Percentiles rank a stretch among this genome's conserved stretches.
phyloP scores from a whole-genome alignment of 1,284 basidiomycete species.

The Naganishia liquefaciens region DNA sequence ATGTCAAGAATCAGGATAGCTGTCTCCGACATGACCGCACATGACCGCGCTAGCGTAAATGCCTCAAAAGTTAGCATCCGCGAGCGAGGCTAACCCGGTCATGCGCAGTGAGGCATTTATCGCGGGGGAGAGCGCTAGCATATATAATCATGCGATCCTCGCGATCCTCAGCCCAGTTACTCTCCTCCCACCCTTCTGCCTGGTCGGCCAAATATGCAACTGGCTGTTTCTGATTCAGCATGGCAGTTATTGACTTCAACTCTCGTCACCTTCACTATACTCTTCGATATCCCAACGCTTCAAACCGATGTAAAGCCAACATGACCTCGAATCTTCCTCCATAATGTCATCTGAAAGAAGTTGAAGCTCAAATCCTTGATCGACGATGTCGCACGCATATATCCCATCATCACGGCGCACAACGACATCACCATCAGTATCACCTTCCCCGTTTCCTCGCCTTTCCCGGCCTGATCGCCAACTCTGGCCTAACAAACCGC shows the following conservation, averaged over 20 bases:
- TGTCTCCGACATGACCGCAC: too few relatives aligned
- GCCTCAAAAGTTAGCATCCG: slow-evolving; percentile 8
- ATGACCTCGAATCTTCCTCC: too few relatives aligned
- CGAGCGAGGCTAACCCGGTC: slow-evolving; percentile 1
- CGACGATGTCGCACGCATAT: neutral
- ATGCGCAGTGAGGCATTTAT: neutral
- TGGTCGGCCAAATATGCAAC: neutral
- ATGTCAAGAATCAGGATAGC: too few relatives aligned
- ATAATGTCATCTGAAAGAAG: too few relatives aligned
- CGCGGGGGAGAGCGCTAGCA: neutral
- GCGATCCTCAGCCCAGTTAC: neutral
- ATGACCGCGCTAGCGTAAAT: slow-evolving; percentile 20
- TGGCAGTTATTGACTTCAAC: too few relatives aligned
- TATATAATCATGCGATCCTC: neutral
- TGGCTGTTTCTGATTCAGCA: too few relatives aligned
- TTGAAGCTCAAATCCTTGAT: neutral
- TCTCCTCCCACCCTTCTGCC: neutral
- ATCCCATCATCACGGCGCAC: neutral
- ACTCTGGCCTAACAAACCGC: slow-evolving; percentile 22
- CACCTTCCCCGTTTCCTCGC: neutral
- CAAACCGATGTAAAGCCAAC: too few relatives aligned
- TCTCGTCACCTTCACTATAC: neutral
- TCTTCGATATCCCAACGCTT: neutral
- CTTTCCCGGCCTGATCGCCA: neutral
- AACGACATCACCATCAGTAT: neutral